A percentile compares a stretch with the other conserved stretches of the same genome.
Conservation (phyloP, 139 green algal species). For the Diplosphaera chodatii region DNA sequence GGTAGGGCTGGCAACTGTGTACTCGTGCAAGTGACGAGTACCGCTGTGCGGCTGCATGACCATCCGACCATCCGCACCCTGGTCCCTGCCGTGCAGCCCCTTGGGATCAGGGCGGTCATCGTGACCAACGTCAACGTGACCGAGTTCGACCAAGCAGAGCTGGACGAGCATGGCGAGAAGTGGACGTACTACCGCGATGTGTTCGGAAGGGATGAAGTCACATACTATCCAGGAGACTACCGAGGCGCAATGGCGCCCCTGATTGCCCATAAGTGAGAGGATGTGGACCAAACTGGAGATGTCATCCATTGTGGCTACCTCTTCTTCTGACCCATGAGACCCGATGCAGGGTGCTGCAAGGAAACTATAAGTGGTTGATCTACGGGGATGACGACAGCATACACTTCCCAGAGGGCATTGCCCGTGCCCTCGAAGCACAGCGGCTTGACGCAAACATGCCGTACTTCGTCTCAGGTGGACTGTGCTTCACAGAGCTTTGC, state of each 20-base stretch:
- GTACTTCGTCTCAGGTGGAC: neutral
- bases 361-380: constrained; percentile 10
- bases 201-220: neutral
- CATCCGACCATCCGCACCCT: too few relatives aligned
- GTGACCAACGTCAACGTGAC: neutral
- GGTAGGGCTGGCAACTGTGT: neutral
- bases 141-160: neutral
- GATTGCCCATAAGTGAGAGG: neutral
- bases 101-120: neutral
- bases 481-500: too few relatives aligned
- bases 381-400: constrained; percentile 30
- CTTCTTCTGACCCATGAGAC: too few relatives aligned
- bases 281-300: too few relatives aligned
- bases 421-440: neutral
- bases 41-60: too few relatives aligned
- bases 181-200: neutral
- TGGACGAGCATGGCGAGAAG: neutral
- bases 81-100: neutral
- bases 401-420: constrained; percentile 15
- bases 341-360: neutral
- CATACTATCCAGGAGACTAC: neutral
- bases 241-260: neutral
- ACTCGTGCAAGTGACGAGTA: too few relatives aligned
- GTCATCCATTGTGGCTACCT: too few relatives aligned
- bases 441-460: neutral